Base-by-base conservation (phyloP, 139 green algal genomes). In the Closterium sp. region DNA sequence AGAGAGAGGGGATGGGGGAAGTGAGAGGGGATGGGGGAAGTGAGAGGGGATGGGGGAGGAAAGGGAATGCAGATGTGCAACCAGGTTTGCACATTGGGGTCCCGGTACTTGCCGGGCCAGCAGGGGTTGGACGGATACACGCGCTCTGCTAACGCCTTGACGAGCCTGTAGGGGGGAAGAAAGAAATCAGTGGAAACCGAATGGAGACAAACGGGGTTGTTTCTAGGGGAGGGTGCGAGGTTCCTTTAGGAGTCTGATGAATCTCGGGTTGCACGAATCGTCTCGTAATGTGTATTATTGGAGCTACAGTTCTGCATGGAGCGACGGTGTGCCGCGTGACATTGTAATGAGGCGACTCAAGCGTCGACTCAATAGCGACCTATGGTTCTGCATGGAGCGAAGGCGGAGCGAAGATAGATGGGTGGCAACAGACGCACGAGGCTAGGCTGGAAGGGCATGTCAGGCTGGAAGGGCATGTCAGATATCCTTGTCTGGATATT, bases 1-100 rank as follows among this genome's bases (percentile, higher is more conserved):
- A n/a, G n/a, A n/a, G n/a, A n/a, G n/a, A n/a, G n/a, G n/a, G 34
- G 16, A 7, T 43, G 7, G 33, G 34, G 31, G 81, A 16, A 38
- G n/a, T n/a, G n/a, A 9, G 0, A 55, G 43, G 90, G 83, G 28
- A 31, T 36, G 55, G 19, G 16, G 2, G 2, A 23, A 9, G 86
- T 91, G 30, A 19, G 19, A 83, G 87, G 91, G n/a, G 33, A 90
- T 9, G 25, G 55, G 43, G 19, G 2, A 2, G 23, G 23, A 19
- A 76, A 2, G 55, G 25, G 33, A 38, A 4, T 33, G 90, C 91
- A 94, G 12, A 94, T 55, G 88, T 92, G 93, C 9, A 94, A 88
- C 55, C 91, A 94, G 1, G 91, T 90, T 31, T 85, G 33, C 31
- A 33, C 34, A 81, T 66, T 12, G 30, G 91, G 91, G 43, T 93